Evolutionary conservation across 2,329 filamentous ascomycete genomes (phyloP), one percentile per base, ranked within the genome.

Genomic region (Didymella exigua): DNA sequence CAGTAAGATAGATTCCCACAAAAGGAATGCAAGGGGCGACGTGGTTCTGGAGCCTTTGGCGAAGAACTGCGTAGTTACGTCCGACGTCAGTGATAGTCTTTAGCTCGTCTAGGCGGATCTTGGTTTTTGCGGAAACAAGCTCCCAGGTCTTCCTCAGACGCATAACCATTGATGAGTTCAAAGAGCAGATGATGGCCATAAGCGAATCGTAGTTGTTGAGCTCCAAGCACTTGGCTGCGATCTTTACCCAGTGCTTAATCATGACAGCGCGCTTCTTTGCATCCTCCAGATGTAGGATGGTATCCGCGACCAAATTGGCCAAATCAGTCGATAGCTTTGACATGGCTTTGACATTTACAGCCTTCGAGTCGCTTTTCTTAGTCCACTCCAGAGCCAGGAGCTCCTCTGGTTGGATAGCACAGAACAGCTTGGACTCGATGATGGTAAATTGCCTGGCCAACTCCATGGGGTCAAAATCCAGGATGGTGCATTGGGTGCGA

Each of bases 211-310:
- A 99, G 77, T 99, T 99, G 78, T 95, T 89, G 23, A 98, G 83
- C 68, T 95, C 90, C 5, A 96, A 80, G 62, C 91, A 96, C 67
- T 90, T 90, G 65, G 89, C 84, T 0, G 91, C 91, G 64, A 98
- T 87, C 81, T 98, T 99, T 73, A 97, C 90, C 95, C 95, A 99
- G 66, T 98, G 93, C 79, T 99, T 98, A 78, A 99, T 95, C 47
- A 92, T 86, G 1, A 84, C 79, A 0, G 95, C 93, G 23, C 95
- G 86, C 79, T 93, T 96, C 84, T 98, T 98, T 23, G 89, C 87
- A 72, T 98, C 95, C n/a, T 90, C 84, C 53, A 91, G 84, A 51
- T 90, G 86, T 13, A 99, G 83, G 65, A 99, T 96, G 0, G 90
- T 96, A 71, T 98, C 93, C 0, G 91, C 90, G 10, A 99, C 95